Percentiles rank a stretch among this genome's conserved stretches.
These are phyloP conservation scores for Datura wrightii DNA, from an alignment of 257 asterid genomes.

Conservation along the genomic window DNA sequence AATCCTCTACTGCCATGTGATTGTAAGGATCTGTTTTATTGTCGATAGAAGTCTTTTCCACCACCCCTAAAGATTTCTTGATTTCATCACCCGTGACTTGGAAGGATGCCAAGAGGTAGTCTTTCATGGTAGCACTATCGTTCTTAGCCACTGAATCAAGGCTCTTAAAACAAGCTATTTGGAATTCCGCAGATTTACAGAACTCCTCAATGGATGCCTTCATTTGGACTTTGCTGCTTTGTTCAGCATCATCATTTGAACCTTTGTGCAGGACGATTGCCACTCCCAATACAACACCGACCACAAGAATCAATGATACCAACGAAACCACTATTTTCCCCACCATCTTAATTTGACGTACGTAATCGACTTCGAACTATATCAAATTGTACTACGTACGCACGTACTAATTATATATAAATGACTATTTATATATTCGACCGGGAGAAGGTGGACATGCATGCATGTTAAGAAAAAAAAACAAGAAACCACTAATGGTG, in stretches of 20 bases:
- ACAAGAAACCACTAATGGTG: background rate
- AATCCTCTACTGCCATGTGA: constrained; percentile 61
- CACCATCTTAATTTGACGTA: constrained; percentile 41
- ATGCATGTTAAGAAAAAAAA: background rate
- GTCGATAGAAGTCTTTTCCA: constrained; percentile 40
- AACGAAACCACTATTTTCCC: constrained; percentile 47
- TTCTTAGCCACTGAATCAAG: constrained; percentile 54
- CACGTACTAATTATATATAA: background rate
- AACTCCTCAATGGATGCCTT: constrained; percentile 51
- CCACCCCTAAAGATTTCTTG: constrained; percentile 42
- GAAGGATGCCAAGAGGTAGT: constrained; percentile 57
- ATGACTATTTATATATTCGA: background rate
- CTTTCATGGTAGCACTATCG: constrained; percentile 55
- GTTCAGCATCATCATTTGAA: background rate
- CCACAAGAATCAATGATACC: constrained; percentile 62
- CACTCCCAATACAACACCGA: constrained; percentile 64
- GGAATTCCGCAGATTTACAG: constrained; percentile 57
- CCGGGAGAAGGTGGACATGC: background rate
- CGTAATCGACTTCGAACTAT: too few species aligned
- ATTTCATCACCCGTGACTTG: constrained; percentile 53
- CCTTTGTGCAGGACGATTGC: constrained; percentile 40
- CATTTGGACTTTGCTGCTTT: constrained; percentile 37
- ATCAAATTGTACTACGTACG: background rate
- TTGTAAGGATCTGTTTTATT: constrained; percentile 44
- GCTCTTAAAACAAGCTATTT: constrained; percentile 58